A percentile compares a stretch with the other conserved stretches of the same genome.
Conservation (phyloP, 192 early-diverging fungal species). For the Radiomyces spectabilis region DNA sequence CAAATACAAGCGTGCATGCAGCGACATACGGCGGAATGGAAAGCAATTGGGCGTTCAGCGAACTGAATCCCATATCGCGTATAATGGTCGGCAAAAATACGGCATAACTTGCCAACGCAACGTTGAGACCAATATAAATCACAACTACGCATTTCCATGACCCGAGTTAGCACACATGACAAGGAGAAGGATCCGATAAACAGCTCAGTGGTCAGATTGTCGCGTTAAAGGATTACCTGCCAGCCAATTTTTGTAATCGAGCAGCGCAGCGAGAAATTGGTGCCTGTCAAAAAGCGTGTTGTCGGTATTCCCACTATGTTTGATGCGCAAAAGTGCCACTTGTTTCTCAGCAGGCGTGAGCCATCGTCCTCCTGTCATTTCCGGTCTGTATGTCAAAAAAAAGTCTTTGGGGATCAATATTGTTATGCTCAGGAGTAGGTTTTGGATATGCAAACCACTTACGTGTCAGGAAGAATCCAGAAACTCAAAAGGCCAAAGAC, state of each 20-base stretch:
- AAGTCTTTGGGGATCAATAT: no score
- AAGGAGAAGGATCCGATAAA: background rate
- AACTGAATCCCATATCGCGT: slow-evolving; percentile 34
- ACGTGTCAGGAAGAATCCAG: slow-evolving; percentile 46
- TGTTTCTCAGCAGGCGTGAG: slow-evolving; percentile 28
- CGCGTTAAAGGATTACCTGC: no score
- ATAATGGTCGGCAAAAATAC: slow-evolving; percentile 43
- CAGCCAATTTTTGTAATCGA: slow-evolving; percentile 27
- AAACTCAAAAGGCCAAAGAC: slow-evolving; percentile 45
- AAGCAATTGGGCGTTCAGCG: slow-evolving; percentile 32
- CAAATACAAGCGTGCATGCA: slow-evolving; percentile 23
- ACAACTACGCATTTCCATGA: slow-evolving; percentile 14
- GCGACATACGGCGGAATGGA: slow-evolving; percentile 32
- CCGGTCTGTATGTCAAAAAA: no score
- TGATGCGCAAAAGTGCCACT: slow-evolving; percentile 27
- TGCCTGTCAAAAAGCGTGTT: slow-evolving; percentile 11
- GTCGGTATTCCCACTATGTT: slow-evolving; percentile 14
- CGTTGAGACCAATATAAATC: slow-evolving; percentile 35
- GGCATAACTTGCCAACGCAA: slow-evolving; percentile 41
- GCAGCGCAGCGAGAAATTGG: slow-evolving; percentile 27
- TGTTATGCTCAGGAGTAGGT: slow-evolving; percentile 18
- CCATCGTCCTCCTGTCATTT: slow-evolving; percentile 11
- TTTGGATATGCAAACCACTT: no score
- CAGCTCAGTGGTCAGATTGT: no score
- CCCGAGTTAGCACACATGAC: background rate